Base-by-base conservation (phyloP, 2,329 filamentous ascomycete genomes). In the Magnaporthiopsis rhizophila region DNA sequence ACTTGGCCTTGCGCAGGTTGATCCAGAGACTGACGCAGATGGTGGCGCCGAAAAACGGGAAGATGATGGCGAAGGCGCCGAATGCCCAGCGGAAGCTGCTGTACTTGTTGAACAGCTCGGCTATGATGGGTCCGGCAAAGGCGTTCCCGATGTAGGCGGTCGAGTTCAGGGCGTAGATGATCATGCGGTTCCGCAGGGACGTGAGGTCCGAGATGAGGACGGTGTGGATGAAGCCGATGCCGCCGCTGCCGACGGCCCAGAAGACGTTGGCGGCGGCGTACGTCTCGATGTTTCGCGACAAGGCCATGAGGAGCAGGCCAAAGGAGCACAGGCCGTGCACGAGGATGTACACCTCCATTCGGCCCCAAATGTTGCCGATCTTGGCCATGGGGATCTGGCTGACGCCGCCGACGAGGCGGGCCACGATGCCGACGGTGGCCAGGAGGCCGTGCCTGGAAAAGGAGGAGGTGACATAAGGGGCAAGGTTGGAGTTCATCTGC, bases 81-180 rank as follows among this genome's bases (percentile, higher is more conserved):
- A 87, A 88, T 0, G 74, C 86, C 86, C 86, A 88, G 64, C 86
- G 79, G 84, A 85, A 89, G 66, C 76, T 82, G 32, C 79, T 77
- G 45, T 81, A 71, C 8, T 78, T 69, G 64, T 82, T 78, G 65
- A 87, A 83, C 0, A 74, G 71, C 56, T 81, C 77, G 0, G 83
- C 59, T 3, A 61, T 34, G n/a, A 61, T 38, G 59, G 59, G 34
- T 34, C 59, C 59, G 5, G 59, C n/a, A 5, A 61, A 82, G 50
- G 87, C 81, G 0, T 86, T 87, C 64, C 86, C 80, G 61, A 89
- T 80, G 71, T 86, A 86, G 1, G 87, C 86, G 0, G 86, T 83
- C 50, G 83, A 80, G 30, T 85, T 86, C 66, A 89, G 81, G 5
- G 85, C 84, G 56, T 84, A 84, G 12, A 86, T 81, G 65, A 89